These are phyloP conservation scores for Sabuloglossum arenarium DNA, from an alignment of 495 filamentous ascomycete species.

Conservation along the genomic window DNA sequence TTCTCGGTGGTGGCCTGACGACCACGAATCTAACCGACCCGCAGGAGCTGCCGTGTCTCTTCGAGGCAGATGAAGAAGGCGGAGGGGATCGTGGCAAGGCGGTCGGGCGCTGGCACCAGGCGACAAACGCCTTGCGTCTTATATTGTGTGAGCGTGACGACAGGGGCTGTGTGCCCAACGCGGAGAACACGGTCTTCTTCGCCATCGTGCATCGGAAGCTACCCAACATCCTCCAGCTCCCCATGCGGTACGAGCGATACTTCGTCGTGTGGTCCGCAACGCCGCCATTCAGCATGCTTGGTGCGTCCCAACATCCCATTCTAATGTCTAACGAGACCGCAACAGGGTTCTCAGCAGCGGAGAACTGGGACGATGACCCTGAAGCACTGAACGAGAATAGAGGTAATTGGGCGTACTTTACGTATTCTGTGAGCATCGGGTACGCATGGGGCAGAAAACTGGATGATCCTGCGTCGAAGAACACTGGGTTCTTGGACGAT, in stretches of 20 bases:
- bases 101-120: conserved; percentile 18
- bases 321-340: conserved; percentile 21
- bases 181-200: conserved; percentile 17
- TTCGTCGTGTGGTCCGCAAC: conserved; percentile 18
- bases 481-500: conserved; percentile 20
- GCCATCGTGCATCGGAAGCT: conserved; percentile 20
- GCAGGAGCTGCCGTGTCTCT: conserved; percentile 15
- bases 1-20: conserved; percentile 19
- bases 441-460: conserved; percentile 17
- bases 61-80: conserved; percentile 5
- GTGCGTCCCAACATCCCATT: conserved; percentile 16
- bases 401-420: conserved; percentile 18
- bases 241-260: conserved; percentile 20
- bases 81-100: conserved; percentile 2
- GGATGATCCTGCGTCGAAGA: conserved; percentile 16
- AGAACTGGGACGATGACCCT: conserved; percentile 18
- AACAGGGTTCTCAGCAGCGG: conserved; percentile 14
- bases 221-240: conserved; percentile 15
- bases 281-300: conserved; percentile 19
- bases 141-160: conserved; percentile 17
- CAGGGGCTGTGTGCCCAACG: conserved; percentile 9
- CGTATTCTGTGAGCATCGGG: conserved; percentile 20
- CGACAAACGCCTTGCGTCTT: conserved; percentile 18
- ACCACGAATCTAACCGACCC: conserved; percentile 19
- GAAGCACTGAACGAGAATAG: conserved; percentile 8